Base-by-base conservation (phyloP, 225 moss, liverwort and hornwort species). In the Takakia lepidozioides region DNA sequence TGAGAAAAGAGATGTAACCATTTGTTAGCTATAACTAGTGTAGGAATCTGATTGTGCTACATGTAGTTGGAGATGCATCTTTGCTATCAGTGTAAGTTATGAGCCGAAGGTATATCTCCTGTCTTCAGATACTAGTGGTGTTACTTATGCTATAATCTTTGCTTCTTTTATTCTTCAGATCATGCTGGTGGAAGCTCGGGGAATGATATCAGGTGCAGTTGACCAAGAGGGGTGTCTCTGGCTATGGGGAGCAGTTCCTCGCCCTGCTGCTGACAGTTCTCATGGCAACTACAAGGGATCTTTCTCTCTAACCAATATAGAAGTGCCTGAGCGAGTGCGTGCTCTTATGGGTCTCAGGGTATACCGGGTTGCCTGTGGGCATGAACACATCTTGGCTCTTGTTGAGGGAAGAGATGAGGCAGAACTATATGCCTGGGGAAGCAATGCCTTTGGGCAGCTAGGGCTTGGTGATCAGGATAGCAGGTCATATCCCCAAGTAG, bases 211-310 rank as follows among this genome's bases (percentile, higher is more conserved):
- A 26, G 62, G 63, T 55, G 81, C 72, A 7, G 46, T 81, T 5
- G 81, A 76, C 21, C 41, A 51, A 10, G 72, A 81, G 3, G 76
- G 81, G 20, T 68, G 63, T 8, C 37, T 81, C 2, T 81, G 76
- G 76, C 72, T 81, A 0, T 81, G 81, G 81, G 80, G 80, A 3
- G 71, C 75, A 8, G 74, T 61, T 0, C 80, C 80, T 3, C 32
- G 8, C 7, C 32, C 32, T 6, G 7, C 32, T 6, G 32, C 32
- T 1, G 32, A 32, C 7, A 32, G 8, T 32, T 7, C 7, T 32
- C 7, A 32, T 32, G 11, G 7, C 32, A 32, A 32, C 11, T 1
- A 11, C 11, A 32, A 11, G 7, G 11, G 1, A 7, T 32, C 32
- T 6, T 72, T 81, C 23, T 59, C 65, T 46, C 60, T 72, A 44